These are phyloP conservation scores for Malassezia dermatis DNA, from an alignment of 1,284 basidiomycete genomes.

Conservation along the genomic window DNA sequence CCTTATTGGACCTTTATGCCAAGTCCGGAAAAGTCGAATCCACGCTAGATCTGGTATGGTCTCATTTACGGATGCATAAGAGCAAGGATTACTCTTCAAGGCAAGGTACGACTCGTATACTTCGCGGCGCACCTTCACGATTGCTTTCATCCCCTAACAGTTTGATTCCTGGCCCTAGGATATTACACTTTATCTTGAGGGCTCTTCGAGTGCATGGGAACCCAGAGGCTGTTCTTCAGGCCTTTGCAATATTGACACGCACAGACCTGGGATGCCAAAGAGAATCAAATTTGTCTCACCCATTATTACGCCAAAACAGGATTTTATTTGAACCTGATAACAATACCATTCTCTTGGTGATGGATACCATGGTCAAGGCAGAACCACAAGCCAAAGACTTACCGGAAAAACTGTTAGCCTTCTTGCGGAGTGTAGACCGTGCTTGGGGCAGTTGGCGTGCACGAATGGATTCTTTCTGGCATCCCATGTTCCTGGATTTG, in stretches of 20 bases:
- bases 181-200: background rate
- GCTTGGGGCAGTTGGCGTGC: background rate
- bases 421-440: constrained; percentile 4
- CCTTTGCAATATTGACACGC: background rate
- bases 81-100: background rate
- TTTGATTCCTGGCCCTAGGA: background rate
- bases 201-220: background rate
- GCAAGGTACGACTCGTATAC: background rate
- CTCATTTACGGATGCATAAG: background rate
- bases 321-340: constrained; percentile 3
- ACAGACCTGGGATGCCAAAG: background rate
- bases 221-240: background rate
- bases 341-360: background rate
- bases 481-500: constrained; percentile 4
- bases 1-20: constrained; percentile 8
- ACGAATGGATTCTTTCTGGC: background rate
- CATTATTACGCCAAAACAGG: background rate
- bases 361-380: background rate
- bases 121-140: background rate
- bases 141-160: background rate
- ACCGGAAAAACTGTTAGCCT: background rate
- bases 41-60: background rate
- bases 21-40: background rate
- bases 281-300: background rate
- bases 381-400: background rate